Evolutionary conservation across 768 basidiomycete species (phyloP).

Genomic region (Lentinula edodes): DNA sequence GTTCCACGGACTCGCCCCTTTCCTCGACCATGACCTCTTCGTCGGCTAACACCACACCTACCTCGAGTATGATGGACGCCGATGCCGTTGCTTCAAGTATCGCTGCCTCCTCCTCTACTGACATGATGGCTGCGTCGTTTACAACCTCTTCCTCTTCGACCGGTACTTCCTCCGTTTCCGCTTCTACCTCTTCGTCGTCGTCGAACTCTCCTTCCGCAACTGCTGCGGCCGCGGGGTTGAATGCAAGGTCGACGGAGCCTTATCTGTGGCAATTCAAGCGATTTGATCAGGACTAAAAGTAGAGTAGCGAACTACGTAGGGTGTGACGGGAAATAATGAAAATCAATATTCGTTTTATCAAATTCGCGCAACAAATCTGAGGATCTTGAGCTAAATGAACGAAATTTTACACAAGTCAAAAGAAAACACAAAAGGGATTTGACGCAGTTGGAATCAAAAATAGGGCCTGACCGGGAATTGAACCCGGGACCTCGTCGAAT

Average conservation of each 20-base stretch:
- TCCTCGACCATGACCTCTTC: background rate
- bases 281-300: background rate
- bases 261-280: background rate
- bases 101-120: background rate
- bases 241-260: background rate
- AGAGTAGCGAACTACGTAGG: too few species aligned
- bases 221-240: background rate
- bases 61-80: background rate
- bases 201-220: background rate
- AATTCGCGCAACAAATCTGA: too few species aligned
- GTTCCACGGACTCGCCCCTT: too few species aligned
- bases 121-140: background rate
- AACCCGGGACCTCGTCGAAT: too few species aligned
- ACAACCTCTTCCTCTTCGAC: background rate
- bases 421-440: too few species aligned
- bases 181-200: background rate
- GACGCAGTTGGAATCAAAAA: too few species aligned
- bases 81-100: slow-evolving; percentile 1
- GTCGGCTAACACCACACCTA: background rate
- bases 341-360: too few species aligned
- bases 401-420: too few species aligned
- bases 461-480: too few species aligned
- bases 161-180: background rate
- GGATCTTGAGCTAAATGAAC: too few species aligned
- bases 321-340: too few species aligned